Evolutionary conservation across 1,284 basidiomycete genomes (phyloP).

Genomic region (Tremellales sp.): DNA sequence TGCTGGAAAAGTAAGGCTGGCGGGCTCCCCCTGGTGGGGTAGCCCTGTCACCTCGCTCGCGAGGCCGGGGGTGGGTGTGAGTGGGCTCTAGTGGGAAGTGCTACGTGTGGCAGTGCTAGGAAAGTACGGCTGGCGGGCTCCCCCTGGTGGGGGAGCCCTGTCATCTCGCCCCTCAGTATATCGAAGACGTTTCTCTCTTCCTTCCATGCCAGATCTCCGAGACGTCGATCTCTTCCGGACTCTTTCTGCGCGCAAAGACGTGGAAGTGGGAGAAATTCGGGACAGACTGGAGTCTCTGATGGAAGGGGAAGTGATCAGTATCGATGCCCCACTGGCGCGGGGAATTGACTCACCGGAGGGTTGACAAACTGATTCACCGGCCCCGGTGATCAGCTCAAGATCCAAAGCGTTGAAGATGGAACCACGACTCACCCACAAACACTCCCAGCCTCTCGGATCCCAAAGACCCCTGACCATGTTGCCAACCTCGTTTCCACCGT

Average conservation of each 20-base stretch:
- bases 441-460: slow-evolving; percentile 46
- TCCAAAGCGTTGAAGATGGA: neutral
- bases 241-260: slow-evolving; percentile 45
- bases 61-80: too few relatives aligned
- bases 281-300: slow-evolving; percentile 42
- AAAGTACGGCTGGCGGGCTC: too few relatives aligned
- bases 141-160: too few relatives aligned
- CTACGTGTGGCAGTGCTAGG: too few relatives aligned
- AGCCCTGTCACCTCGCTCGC: too few relatives aligned
- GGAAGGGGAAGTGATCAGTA: neutral
- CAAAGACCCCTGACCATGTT: slow-evolving; percentile 44
- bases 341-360: slow-evolving; percentile 22
- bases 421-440: slow-evolving; percentile 38
- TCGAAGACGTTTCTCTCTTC: too few relatives aligned
- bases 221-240: slow-evolving; percentile 43
- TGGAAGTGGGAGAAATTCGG: slow-evolving; percentile 47
- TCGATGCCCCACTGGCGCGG: neutral
- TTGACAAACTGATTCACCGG: slow-evolving; percentile 26
- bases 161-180: too few relatives aligned
- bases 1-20: too few relatives aligned
- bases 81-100: too few relatives aligned
- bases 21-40: too few relatives aligned
- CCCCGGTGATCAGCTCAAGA: neutral
- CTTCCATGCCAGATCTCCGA: too few relatives aligned
- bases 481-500: slow-evolving; percentile 40